Conservation (phyloP, 2,329 filamentous ascomycete genomes). For the Pestalotiopsis sp. region DNA sequence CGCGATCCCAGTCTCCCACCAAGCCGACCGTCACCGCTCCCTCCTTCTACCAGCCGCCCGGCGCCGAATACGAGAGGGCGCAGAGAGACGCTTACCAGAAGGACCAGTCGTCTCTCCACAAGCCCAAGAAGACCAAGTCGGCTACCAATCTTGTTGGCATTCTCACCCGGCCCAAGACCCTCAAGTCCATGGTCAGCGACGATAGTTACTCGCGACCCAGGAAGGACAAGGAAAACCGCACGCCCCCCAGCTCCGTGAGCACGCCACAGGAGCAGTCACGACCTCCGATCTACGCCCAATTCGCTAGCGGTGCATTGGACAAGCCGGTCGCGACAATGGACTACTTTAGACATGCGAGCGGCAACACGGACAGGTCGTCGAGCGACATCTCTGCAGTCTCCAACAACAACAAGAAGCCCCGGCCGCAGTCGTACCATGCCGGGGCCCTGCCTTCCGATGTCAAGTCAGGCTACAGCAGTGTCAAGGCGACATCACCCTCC, state of each 20-base stretch:
- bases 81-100: constrained; percentile 40
- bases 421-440: constrained; percentile 56
- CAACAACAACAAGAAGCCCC: constrained; percentile 38
- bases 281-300: constrained; percentile 83
- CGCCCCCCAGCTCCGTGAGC: constrained; percentile 55
- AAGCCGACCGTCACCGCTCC: constrained; percentile 25
- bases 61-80: constrained; percentile 38
- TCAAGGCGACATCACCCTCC: constrained; percentile 29
- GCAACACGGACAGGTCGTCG: constrained; percentile 17
- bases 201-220: constrained; percentile 50
- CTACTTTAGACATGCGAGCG: constrained; percentile 5
- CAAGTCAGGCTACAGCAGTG: constrained; percentile 23
- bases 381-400: constrained; percentile 16
- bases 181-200: constrained; percentile 59
- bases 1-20: constrained; percentile 28
- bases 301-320: constrained; percentile 47
- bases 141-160: constrained; percentile 80
- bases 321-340: constrained; percentile 19
- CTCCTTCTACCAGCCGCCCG: constrained; percentile 41
- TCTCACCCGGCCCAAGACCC: constrained; percentile 74
- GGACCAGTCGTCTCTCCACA: constrained; percentile 51
- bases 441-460: constrained; percentile 21
- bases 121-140: constrained; percentile 81
- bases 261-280: constrained; percentile 44
- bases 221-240: constrained; percentile 83